Percentiles rank a stretch among this genome's conserved stretches.
Evolutionary conservation across 1,139 yeast species (phyloP).

Genomic region (Kluyveromyces sp.): DNA sequence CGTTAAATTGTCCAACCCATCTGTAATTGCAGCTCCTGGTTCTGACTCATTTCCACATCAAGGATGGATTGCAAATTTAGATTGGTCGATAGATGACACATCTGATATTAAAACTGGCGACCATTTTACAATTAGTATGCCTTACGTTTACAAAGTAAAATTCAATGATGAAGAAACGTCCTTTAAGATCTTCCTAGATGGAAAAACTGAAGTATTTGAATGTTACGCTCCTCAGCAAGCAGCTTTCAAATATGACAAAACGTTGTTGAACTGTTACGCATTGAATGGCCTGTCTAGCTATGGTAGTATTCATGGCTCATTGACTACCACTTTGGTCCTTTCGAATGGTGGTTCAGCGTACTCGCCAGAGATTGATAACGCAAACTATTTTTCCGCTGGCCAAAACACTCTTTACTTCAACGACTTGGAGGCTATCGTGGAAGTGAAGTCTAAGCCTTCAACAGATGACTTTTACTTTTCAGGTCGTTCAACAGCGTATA

Average conservation of each 20-base stretch:
- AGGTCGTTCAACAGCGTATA: conserved; percentile 30
- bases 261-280: conserved; percentile 29
- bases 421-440: conserved; percentile 23
- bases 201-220: conserved; percentile 25
- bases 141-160: conserved; percentile 32
- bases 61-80: conserved; percentile 32
- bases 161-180: conserved; percentile 20
- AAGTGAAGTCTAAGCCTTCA: conserved; percentile 20
- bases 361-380: conserved; percentile 27
- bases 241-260: conserved; percentile 24
- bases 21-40: conserved; percentile 19
- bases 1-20: conserved; percentile 19
- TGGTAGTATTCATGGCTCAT: conserved; percentile 23
- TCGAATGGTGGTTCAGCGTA: conserved; percentile 31
- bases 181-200: conserved; percentile 14
- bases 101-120: conserved; percentile 24
- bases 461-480: conserved; percentile 20
- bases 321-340: conserved; percentile 28
- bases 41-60: conserved; percentile 23
- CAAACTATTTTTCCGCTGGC: conserved; percentile 27
- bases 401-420: conserved; percentile 17
- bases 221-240: conserved; percentile 33
- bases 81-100: conserved; percentile 22
- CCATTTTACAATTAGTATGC: conserved; percentile 24
- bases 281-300: conserved; percentile 18